Percentiles rank a stretch among this genome's conserved stretches.
Evolutionary conservation across 306 rosid species (phyloP).

Genomic region (Inga leiocalycina): DNA sequence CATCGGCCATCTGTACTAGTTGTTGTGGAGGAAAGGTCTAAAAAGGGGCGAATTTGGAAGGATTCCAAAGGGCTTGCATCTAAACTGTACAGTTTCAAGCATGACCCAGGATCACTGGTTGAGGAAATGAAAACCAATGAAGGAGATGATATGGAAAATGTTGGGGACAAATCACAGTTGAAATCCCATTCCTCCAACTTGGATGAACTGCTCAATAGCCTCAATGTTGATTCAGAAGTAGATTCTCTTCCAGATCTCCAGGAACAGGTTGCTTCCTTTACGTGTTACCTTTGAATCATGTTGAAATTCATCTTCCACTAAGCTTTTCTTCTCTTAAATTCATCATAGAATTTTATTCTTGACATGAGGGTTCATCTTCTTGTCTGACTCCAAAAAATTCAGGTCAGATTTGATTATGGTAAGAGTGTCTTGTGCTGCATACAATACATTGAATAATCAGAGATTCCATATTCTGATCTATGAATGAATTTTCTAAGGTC

Average conservation of each 20-base stretch:
- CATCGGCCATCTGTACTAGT: constrained; percentile 76
- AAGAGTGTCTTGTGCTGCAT: constrained; percentile 26
- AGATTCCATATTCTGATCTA: neutral
- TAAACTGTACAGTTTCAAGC: constrained; percentile 89
- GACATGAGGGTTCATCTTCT: constrained; percentile 21
- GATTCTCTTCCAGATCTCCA: constrained; percentile 78
- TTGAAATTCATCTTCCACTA: constrained; percentile 20
- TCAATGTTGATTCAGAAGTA: constrained; percentile 60
- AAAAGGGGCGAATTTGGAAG: constrained; percentile 65
- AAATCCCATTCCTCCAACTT: constrained; percentile 48
- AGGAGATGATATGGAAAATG: constrained; percentile 41
- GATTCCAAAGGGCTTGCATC: constrained; percentile 90
- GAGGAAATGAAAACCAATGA: constrained; percentile 50
- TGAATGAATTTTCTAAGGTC: constrained; percentile 17
- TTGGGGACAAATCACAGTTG: constrained; percentile 36
- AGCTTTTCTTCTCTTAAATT: neutral
- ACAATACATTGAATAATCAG: constrained; percentile 24
- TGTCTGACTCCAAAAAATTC: constrained; percentile 11
- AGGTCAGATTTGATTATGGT: constrained; percentile 18
- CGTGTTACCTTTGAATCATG: constrained; percentile 20
- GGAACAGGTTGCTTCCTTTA: constrained; percentile 76
- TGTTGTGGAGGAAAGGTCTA: constrained; percentile 73
- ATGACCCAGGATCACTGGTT: constrained; percentile 50
- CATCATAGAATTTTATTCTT: constrained; percentile 5
- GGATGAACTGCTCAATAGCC: constrained; percentile 64